Evolutionary conservation across 176 grass and related monocot genomes (phyloP).

Genomic region (Musa beccarii): DNA sequence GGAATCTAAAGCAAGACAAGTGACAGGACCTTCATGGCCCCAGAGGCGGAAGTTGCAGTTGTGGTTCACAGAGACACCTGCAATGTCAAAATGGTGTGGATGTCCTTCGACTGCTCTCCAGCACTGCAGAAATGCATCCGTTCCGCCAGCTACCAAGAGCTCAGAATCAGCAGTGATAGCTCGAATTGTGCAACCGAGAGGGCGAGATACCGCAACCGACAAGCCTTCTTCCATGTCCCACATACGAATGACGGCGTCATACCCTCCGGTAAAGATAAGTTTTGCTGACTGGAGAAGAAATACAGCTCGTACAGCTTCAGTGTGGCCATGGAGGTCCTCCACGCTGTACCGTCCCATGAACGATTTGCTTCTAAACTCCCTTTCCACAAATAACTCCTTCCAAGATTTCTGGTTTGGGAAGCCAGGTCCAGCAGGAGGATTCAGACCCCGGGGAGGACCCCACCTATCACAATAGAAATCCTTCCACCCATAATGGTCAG

Average conservation of each 20-base stretch:
- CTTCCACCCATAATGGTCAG: slow-evolving; percentile 88
- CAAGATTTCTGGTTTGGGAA: slow-evolving; percentile 41
- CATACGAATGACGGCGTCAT: slow-evolving; percentile 64
- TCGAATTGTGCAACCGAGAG: slow-evolving; percentile 80
- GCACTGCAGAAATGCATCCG: slow-evolving; percentile 82
- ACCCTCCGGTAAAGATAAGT: slow-evolving; percentile 77
- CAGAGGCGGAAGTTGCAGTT: slow-evolving; percentile 65
- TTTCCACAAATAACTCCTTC: slow-evolving; percentile 81
- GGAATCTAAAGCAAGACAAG: slow-evolving; percentile 76
- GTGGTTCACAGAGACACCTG: slow-evolving; percentile 26
- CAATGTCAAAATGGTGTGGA: slow-evolving; percentile 46
- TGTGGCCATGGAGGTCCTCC: slow-evolving; percentile 66
- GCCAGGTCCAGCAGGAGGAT: neutral
- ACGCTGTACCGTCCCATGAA: slow-evolving; percentile 70
- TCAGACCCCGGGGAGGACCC: slow-evolving; percentile 28
- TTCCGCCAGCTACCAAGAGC: slow-evolving; percentile 71
- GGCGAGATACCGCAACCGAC: slow-evolving; percentile 53
- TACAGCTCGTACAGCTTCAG: slow-evolving; percentile 68
- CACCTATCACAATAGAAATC: slow-evolving; percentile 83
- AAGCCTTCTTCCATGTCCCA: slow-evolving; percentile 94
- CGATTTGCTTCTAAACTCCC: slow-evolving; percentile 61
- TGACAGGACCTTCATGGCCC: slow-evolving; percentile 93
- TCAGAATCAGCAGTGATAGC: slow-evolving; percentile 64
- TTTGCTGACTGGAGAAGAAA: slow-evolving; percentile 55
- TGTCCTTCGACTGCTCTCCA: slow-evolving; percentile 68